phyloP scores from a whole-genome alignment of 306 rosid species.

The Medicago arabica region DNA sequence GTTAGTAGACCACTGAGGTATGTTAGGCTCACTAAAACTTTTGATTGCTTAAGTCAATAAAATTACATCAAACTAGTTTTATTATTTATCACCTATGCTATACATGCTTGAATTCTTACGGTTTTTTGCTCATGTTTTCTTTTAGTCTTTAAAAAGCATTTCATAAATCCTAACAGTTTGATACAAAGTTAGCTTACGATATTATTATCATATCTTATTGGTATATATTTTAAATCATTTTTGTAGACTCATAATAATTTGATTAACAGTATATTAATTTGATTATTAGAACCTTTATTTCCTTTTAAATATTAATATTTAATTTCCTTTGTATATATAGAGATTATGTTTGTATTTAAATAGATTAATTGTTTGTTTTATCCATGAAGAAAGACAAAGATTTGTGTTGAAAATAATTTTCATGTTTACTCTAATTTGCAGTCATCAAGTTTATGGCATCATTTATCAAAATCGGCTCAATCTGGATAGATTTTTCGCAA shows the following conservation, averaged over 20 bases:
- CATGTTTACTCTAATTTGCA: not conserved
- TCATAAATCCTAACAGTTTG: no score
- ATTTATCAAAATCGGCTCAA: not conserved
- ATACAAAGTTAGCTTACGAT: no score
- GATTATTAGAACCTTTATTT: not conserved
- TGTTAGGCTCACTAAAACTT: no score
- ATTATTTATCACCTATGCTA: no score
- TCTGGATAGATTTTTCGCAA: not conserved
- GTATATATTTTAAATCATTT: not conserved
- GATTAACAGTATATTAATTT: not conserved
- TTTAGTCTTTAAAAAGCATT: no score
- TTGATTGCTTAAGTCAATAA: no score
- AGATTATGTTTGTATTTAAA: not conserved
- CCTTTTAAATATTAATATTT: not conserved
- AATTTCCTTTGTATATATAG: not conserved
- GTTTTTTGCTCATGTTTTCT: no score
- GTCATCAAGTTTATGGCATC: not conserved
- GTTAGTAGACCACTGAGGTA: not conserved
- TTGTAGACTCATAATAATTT: not conserved
- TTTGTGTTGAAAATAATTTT: not conserved
- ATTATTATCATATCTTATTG: not conserved
- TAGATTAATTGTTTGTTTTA: not conserved
- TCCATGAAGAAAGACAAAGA: not conserved
- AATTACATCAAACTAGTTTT: no score
- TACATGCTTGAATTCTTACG: no score